Evolutionary conservation across 257 asterid genomes (phyloP), one percentile per base, ranked within the genome.

Genomic region (Primulina huaijiensis): DNA sequence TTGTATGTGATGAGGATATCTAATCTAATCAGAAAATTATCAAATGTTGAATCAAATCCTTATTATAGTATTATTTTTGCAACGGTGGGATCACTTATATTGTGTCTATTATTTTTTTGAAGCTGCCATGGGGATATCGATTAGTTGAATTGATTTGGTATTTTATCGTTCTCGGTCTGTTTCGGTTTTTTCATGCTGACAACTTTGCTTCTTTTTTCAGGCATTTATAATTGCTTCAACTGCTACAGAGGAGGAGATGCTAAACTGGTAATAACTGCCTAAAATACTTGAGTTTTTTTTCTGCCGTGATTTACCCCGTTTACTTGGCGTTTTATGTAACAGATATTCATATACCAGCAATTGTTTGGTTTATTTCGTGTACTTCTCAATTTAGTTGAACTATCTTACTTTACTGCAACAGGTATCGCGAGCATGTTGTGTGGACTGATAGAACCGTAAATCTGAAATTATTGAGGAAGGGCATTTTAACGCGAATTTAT

Each of bases 141-240:
- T 67, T 25, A 60, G 60, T 29, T 20, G 10, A 68, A 67, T 23
- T 58, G 35, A 34, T 67, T 67, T 79, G 5, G 7, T 34, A 11
- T 64, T 55, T 50, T 12, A 37, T 74, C 60, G 2, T 71, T 59
- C 35, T 20, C 46, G 6, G 53, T 43, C 62, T 34, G 57, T 52
- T 12, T 46, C 19, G 4, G 55, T 14, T 46, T 11, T 63, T 34
- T 60, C 70, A 55, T 46, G 62, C 70, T 70, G 76, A 75, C 72
- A 25, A 23, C 52, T 43, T 64, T 23, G 30, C 21, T 72, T 43
- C 46, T 75, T 72, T 69, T 23, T 35, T 58, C 74, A 94, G 99
- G 99, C 99, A 34, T 91, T 94, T 81, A 88, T 91, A 69, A 89
- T 94, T 78, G 99, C 99, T 78, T 94, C 99, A 31, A 94, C 99